These are phyloP conservation scores for Trematosphaeria pertusa DNA, from an alignment of 2,329 filamentous ascomycete genomes.

Conservation along the genomic window DNA sequence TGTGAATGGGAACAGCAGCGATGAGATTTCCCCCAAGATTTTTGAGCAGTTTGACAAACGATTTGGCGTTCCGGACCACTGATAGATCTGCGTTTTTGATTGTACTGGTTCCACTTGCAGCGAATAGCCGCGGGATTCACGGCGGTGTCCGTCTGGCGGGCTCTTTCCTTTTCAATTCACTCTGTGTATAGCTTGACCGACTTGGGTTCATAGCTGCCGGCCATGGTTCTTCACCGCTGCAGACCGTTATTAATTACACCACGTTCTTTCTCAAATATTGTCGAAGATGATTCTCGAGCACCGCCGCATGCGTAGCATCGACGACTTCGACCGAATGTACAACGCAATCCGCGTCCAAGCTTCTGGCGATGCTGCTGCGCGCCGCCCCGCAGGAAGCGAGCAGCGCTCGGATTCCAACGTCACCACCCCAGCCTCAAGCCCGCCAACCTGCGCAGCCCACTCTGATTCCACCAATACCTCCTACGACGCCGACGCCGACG, in stretches of 20 bases:
- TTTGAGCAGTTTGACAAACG: constrained; percentile 80
- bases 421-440: constrained; percentile 15
- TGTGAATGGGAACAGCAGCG: constrained; percentile 85
- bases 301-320: background rate
- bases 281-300: background rate
- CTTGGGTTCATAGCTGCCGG: constrained; percentile 4
- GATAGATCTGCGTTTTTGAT: constrained; percentile 12
- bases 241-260: constrained; percentile 8
- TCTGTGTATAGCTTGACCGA: constrained; percentile 8
- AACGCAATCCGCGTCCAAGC: constrained; percentile 16
- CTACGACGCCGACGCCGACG: constrained; percentile 2
- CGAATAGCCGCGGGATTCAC: too few relatives aligned
- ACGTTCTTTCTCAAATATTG: background rate
- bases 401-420: constrained; percentile 20
- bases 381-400: constrained; percentile 9
- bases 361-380: background rate
- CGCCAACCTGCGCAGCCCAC: background rate
- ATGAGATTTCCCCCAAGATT: constrained; percentile 94
- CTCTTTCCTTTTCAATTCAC: constrained; percentile 11
- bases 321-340: constrained; percentile 5
- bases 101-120: too few relatives aligned
- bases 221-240: constrained; percentile 3
- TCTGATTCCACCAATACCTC: constrained; percentile 8
- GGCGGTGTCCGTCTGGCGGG: too few relatives aligned
- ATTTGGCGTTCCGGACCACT: constrained; percentile 60